Base-by-base conservation (phyloP, 805 yeast species). In the Saturnispora serradocipensis region DNA sequence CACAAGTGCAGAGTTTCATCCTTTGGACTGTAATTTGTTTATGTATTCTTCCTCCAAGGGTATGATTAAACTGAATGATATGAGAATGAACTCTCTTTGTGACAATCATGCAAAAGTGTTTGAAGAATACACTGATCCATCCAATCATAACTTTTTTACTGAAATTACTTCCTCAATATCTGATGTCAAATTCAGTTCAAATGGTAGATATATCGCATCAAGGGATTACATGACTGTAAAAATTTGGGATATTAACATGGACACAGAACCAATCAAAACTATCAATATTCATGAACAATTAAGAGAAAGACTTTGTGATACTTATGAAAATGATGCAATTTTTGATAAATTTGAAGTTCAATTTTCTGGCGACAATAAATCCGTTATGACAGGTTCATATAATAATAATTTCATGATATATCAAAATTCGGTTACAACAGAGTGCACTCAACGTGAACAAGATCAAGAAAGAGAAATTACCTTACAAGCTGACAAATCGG, bases 191-290 rank as follows among this genome's bases (percentile, higher is more conserved):
- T 93, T 93, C 67, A 81, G 93, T 60, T 78, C 83, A 52, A 88
- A 91, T 68, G 99, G 99, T 43, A 78, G 93, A 61, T 89, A 93
- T 69, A 87, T 93, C 65, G 96, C 91, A n/a, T 81, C 95, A 42
- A 82, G 99, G 66, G 99, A 93, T 74, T 93, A 93, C 68, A 80
- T 93, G 86, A 88, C 97, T 10, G 96, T 91, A 34, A 93, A 93
- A 70, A 85, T 93, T 59, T 93, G 99, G 99, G 99, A 93, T 73
- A 78, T 93, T 56, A 88, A 88, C 58, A 93, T 93, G 99, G 97
- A 93, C 70, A 84, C 82, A 58, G 88, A 85, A 67, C 99, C 99
- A 36, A 71, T 95, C 53, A 88, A 88, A 68, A 90, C 97, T 15
- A 90, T 93, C 55, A 88, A 88, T 66, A 89, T 95, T 57, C 99